These are phyloP conservation scores for Syncephalis plumigaleata DNA, from an alignment of 371 early-diverging fungal genomes.

Conservation along the genomic window DNA sequence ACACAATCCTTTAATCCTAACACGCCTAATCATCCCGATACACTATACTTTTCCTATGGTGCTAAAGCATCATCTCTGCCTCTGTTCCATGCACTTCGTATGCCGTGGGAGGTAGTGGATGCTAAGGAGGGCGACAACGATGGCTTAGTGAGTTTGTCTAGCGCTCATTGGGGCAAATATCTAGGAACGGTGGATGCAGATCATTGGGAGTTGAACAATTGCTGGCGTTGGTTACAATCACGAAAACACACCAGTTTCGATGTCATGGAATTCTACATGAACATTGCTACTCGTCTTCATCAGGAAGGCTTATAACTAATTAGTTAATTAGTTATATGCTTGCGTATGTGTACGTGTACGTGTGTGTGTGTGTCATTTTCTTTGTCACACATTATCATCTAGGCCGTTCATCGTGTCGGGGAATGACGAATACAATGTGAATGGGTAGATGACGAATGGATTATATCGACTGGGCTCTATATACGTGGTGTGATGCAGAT, in stretches of 20 bases:
- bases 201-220: constrained; percentile 67
- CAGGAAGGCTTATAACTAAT: constrained; percentile 21
- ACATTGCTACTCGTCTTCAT: constrained; percentile 48
- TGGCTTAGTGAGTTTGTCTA: constrained; percentile 66
- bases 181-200: constrained; percentile 59
- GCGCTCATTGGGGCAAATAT: constrained; percentile 77
- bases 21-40: constrained; percentile 57
- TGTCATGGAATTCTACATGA: constrained; percentile 56
- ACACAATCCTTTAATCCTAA: constrained; percentile 62
- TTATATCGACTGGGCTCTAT: too few relatives aligned
- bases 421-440: too few relatives aligned
- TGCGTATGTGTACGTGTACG: too few relatives aligned
- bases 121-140: constrained; percentile 77
- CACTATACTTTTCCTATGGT: constrained; percentile 68
- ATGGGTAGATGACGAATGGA: too few relatives aligned
- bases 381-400: too few relatives aligned
- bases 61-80: constrained; percentile 28
- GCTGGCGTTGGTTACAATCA: constrained; percentile 16
- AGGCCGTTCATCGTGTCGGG: too few relatives aligned
- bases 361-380: too few relatives aligned
- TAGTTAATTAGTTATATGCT: neutral
- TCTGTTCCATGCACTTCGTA: constrained; percentile 6
- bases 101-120: constrained; percentile 39
- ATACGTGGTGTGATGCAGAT: too few relatives aligned
- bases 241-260: constrained; percentile 25